Percentiles rank a stretch among this genome's conserved stretches.
Conservation (phyloP, 352 stramenopile genomes). For the Pythium volutum region DNA sequence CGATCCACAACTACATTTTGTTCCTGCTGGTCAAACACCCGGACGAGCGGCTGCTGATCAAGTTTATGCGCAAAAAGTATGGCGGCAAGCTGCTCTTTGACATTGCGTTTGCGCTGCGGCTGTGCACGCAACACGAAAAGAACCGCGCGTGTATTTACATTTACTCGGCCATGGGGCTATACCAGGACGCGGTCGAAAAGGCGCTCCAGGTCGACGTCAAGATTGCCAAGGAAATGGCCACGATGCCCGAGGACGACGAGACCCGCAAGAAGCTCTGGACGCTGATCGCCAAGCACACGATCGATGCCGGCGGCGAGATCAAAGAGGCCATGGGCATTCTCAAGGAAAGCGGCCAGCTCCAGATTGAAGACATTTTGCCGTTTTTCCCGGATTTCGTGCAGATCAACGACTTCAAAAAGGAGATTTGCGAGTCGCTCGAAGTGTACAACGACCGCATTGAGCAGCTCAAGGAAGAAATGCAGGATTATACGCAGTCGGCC, state of each 20-base stretch:
- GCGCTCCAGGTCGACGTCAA: conserved; percentile 89
- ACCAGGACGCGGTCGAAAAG: conserved; percentile 91
- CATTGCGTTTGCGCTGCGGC: conserved; percentile 88
- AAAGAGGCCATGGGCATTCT: conserved; percentile 85
- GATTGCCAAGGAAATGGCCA: conserved; percentile 92
- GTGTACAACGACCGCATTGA: conserved; percentile 91
- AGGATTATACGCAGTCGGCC: conserved; percentile 89
- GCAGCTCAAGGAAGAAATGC: conserved; percentile 91
- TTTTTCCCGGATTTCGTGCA: conserved; percentile 95
- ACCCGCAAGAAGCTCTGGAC: conserved; percentile 93
- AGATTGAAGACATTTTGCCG: conserved; percentile 94
- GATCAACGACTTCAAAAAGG: conserved; percentile 95
- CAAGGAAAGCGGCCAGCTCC: conserved; percentile 84
- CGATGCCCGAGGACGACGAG: conserved; percentile 87
- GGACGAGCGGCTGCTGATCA: conserved; percentile 86
- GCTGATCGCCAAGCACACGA: conserved; percentile 91
- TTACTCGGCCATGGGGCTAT: conserved; percentile 92
- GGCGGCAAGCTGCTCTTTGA: conserved; percentile 88
- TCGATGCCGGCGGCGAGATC: conserved; percentile 84
- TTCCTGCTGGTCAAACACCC: conserved; percentile 89
- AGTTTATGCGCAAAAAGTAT: conserved; percentile 89
- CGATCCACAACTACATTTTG: conserved; percentile 93
- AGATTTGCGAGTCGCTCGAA: conserved; percentile 92
- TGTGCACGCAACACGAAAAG: conserved; percentile 92
- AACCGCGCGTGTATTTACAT: conserved; percentile 93